A percentile compares a stretch with the other conserved stretches of the same genome.
Evolutionary conservation across 2,329 filamentous ascomycete species (phyloP).

Genomic region (Fusarium setosum): DNA sequence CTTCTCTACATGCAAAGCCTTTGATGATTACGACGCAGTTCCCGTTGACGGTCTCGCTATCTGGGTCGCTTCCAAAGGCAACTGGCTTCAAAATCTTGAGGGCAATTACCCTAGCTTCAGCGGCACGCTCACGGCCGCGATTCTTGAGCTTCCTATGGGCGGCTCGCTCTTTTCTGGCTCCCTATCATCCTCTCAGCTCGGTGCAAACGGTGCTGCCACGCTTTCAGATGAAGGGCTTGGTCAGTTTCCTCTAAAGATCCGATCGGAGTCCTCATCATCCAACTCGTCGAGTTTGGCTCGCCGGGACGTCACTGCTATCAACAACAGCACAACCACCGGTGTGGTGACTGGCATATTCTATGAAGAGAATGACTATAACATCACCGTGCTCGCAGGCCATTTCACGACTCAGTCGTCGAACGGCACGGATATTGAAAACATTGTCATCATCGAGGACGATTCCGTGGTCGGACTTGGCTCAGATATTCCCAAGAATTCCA

Average conservation of each 20-base stretch:
- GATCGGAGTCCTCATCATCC: conserved; percentile 44
- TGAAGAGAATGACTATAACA: conserved; percentile 74
- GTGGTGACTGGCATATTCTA: conserved; percentile 87
- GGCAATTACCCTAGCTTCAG: conserved; percentile 72
- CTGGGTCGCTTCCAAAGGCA: conserved; percentile 87
- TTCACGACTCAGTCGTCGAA: conserved; percentile 79
- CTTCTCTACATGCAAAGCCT: conserved; percentile 79
- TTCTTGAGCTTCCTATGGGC: conserved; percentile 72
- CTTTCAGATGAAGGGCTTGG: conserved; percentile 67
- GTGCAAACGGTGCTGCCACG: conserved; percentile 77
- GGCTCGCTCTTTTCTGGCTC: conserved; percentile 85
- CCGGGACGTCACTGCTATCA: conserved; percentile 56
- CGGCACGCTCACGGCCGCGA: conserved; percentile 77
- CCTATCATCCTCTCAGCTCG: conserved; percentile 79
- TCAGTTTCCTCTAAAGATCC: conserved; percentile 68
- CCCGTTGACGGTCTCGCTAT: conserved; percentile 82
- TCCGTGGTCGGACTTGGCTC: conserved; percentile 77
- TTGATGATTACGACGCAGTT: conserved; percentile 70
- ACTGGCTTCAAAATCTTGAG: conserved; percentile 88
- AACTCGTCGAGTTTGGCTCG: conserved; percentile 56
- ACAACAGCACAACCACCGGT: conserved; percentile 66
- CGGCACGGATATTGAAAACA: conserved; percentile 79
- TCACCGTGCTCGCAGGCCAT: conserved; percentile 89
- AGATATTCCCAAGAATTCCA: conserved; percentile 77
- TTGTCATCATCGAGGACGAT: conserved; percentile 85